Base-by-base conservation (phyloP, 768 basidiomycete species). In the Termitomyces sp. region DNA sequence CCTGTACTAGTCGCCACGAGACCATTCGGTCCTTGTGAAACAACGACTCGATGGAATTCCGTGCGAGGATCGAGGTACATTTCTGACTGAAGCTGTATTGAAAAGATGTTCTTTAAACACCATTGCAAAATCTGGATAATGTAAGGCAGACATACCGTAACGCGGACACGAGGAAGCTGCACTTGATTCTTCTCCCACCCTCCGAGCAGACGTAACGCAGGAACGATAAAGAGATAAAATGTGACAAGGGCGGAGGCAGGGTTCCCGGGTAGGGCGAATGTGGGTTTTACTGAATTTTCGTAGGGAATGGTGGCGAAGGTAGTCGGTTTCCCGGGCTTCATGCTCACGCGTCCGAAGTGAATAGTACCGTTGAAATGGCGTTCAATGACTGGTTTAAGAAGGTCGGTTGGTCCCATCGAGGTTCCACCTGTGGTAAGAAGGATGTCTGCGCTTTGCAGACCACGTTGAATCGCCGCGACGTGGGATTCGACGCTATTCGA, bases 221-320 rank as follows among this genome's bases (percentile, higher is more conserved):
- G 93, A 0, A 94, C 67, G 17, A 93, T 91, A 64, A 94, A 94
- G 2, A 94, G 67, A 63, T 91, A 79, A 70, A 94, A 94, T 7
- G 85, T 91, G 12, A 94, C 91, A 19, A 96, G 76, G 16, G 93
- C 93, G 3, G 86, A 86, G 0, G 93, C 93, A 0, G 93, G 93
- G 67, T 95, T 94, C 1, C 93, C 93, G 0, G 93, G 93, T 1
- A 96, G 79, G 0, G 90, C 91, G 64, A 96, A 95, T 11, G 91
- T 64, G 5, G 85, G 84, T 62, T 87, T 91, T 30, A 67, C 65
- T 9, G 57, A 68, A n/a, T 66, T 64, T 3, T 67, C 62, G 8
- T 71, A 64, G 0, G 88, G 86, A 25, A 94, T 77, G 12, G 83
- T 88, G 0, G 92, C 93, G 60, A 95, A 94, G 5, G 92, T 93